Conservation (phyloP, 2,329 filamentous ascomycete genomes). For the Xylaria sp. region DNA sequence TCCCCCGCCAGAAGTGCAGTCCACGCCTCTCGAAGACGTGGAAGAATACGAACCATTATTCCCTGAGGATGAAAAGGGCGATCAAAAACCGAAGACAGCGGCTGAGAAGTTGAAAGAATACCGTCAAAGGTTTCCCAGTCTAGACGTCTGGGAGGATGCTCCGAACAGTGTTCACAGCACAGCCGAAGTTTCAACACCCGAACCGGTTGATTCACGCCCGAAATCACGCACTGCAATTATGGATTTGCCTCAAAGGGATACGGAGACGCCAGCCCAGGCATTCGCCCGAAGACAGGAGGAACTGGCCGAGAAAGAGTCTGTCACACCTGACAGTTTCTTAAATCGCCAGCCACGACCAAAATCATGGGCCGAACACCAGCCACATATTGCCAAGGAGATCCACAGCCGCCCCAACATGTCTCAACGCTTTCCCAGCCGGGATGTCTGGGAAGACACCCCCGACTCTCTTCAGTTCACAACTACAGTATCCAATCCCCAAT, state of each 20-base stretch:
- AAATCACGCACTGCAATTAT: conserved; percentile 53
- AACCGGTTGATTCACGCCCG: conserved; percentile 61
- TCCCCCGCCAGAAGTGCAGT: conserved; percentile 63
- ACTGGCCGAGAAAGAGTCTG: conserved; percentile 67
- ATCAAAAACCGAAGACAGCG: conserved; percentile 52
- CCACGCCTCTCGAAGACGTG: conserved; percentile 84
- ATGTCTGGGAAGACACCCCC: conserved; percentile 94
- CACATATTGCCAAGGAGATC: conserved; percentile 62
- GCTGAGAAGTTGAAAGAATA: conserved; percentile 62
- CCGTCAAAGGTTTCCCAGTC: conserved; percentile 84
- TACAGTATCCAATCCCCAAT: conserved; percentile 69
- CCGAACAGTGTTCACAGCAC: conserved; percentile 83
- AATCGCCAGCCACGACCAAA: conserved; percentile 61
- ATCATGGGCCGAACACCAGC: conserved; percentile 59
- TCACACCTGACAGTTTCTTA: conserved; percentile 62
- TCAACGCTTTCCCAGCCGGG: conserved; percentile 86
- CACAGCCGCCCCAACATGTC: conserved; percentile 63
- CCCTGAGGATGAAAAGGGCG: conserved; percentile 74
- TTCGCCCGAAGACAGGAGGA: conserved; percentile 75
- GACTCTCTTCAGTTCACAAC: conserved; percentile 84
- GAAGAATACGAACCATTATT: conserved; percentile 97
- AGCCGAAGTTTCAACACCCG: conserved; percentile 86
- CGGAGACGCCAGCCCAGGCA: conserved; percentile 68
- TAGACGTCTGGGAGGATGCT: conserved; percentile 97
- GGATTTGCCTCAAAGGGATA: conserved; percentile 52